A percentile compares a stretch with the other conserved stretches of the same genome.
These are phyloP conservation scores for Saccharomycopsis hybrid DNA, from an alignment of 1,139 yeast genomes.

Conservation along the genomic window DNA sequence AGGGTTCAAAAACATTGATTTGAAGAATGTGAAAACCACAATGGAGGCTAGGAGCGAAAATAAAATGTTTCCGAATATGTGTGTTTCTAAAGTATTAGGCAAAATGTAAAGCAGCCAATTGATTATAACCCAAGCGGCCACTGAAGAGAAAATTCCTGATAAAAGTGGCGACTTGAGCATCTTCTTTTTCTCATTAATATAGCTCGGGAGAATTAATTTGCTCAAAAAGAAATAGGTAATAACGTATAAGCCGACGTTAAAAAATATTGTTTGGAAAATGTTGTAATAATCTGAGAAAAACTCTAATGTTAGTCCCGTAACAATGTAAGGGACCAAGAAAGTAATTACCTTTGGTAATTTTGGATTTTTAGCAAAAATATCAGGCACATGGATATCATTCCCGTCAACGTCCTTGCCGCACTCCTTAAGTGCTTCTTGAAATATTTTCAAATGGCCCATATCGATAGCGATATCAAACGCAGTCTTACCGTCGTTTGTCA, in stretches of 20 bases:
- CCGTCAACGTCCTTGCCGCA: constrained; percentile 36
- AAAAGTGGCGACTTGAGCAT: constrained; percentile 59
- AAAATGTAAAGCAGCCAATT: constrained; percentile 50
- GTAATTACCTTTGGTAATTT: constrained; percentile 51
- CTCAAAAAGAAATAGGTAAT: constrained; percentile 18
- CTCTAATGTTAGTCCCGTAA: constrained; percentile 42
- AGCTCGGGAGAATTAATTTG: constrained; percentile 41
- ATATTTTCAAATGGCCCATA: constrained; percentile 58
- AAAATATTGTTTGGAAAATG: constrained; percentile 21
- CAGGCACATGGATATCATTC: constrained; percentile 11
- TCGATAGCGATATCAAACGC: constrained; percentile 68
- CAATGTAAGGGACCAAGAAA: constrained; percentile 53
- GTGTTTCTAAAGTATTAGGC: constrained; percentile 39
- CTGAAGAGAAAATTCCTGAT: constrained; percentile 68
- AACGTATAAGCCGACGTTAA: constrained; percentile 23
- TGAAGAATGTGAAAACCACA: constrained; percentile 46
- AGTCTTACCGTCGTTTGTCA: constrained; percentile 62
- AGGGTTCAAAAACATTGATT: constrained; percentile 70
- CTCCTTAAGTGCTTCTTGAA: constrained; percentile 54
- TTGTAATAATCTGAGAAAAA: constrained; percentile 25
- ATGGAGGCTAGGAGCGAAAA: constrained; percentile 34
- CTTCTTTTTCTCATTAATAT: constrained; percentile 44
- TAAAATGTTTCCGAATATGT: constrained; percentile 34
- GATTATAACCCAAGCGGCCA: constrained; percentile 58
- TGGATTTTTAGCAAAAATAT: constrained; percentile 26